Evolutionary conservation across 2,329 filamentous ascomycete genomes (phyloP), one percentile per base, ranked within the genome.

Genomic region (Trichoderma breve): DNA sequence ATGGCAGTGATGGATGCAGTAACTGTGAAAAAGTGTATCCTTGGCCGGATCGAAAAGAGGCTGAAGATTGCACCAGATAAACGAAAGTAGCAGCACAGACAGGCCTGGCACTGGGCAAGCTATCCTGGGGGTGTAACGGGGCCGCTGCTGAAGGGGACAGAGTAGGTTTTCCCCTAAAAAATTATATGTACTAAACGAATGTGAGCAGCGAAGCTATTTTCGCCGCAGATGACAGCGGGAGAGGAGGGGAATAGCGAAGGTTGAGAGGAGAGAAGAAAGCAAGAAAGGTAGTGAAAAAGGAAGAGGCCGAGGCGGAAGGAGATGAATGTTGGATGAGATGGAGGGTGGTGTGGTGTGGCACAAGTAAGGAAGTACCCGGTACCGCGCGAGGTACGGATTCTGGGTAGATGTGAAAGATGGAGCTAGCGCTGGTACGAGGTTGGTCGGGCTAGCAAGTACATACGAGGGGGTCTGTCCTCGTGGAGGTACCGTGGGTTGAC

Each of bases 161-260:
- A 39, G 57, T 36, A 51, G 55, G 32, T 57, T 28, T 26, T 21
- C 36, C 51, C n/a, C 6, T 18, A 24, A 32, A 55, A 58, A 34
- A 39, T 32, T 18, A 34, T 65, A 30, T 43, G 60, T 65, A 32
- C 60, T 58, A 71, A 71, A 71, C 69, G 69, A 71, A 71, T 71
- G 69, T 71, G 53, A 65, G 69, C 69, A 65, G 69, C 61, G 61
- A 71, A 60, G 69, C 30, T 28, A 58, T 65, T 47, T 65, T 58
- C 69, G 36, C 69, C 69, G 51, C 60, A 39, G 61, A 34, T 63
- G 68, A 63, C 34, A 30, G 51, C 34, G 58, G 8, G 47, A 32
- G 58, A 55, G 28, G 68, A 70, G 30, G 26, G 12, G 24, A 43
- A 65, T 47, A 60, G 61, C 34, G 28, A 60, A 65, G 36, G 69